Percentiles rank a stretch among this genome's conserved stretches.
Evolutionary conservation across 441 rosid species (phyloP).

Genomic region (Populus hybrid): DNA sequence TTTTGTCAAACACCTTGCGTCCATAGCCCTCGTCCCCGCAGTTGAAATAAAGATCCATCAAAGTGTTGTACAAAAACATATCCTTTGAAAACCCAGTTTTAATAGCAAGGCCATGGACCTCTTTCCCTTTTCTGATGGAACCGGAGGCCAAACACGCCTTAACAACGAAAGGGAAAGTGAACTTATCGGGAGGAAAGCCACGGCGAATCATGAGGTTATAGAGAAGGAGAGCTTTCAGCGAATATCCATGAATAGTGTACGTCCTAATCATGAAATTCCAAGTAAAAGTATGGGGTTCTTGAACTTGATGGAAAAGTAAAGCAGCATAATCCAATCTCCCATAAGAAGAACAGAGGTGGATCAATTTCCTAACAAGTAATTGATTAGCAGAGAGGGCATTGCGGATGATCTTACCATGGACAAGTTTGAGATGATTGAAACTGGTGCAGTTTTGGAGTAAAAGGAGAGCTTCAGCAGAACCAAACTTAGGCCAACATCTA

Average conservation of each 20-base stretch:
- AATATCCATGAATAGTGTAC: constrained; percentile 30
- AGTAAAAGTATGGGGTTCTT: constrained; percentile 39
- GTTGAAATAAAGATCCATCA: constrained; percentile 62
- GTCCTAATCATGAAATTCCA: constrained; percentile 74
- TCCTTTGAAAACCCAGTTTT: constrained; percentile 50
- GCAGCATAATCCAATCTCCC: constrained; percentile 47
- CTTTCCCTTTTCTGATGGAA: constrained; percentile 36
- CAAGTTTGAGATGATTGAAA: constrained; percentile 54
- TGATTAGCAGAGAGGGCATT: constrained; percentile 46
- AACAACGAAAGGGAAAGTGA: constrained; percentile 64
- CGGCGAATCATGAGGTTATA: constrained; percentile 49
- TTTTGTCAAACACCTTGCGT: constrained; percentile 47
- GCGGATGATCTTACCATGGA: constrained; percentile 52
- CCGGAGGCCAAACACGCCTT: constrained; percentile 50
- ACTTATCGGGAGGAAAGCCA: constrained; percentile 53
- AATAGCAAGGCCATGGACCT: constrained; percentile 55
- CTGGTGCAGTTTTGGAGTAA: constrained; percentile 42
- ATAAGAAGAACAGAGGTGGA: constrained; percentile 42
- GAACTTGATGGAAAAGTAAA: constrained; percentile 45
- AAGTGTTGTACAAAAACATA: constrained; percentile 47
- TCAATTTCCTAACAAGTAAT: constrained; percentile 51
- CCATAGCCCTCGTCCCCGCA: constrained; percentile 41
- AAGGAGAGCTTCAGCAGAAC: constrained; percentile 38
- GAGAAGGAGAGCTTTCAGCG: constrained; percentile 47
- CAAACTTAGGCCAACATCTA: constrained; percentile 25